phyloP scores from a whole-genome alignment of 495 filamentous ascomycete genomes.

The Chaetomidium leptoderma region DNA sequence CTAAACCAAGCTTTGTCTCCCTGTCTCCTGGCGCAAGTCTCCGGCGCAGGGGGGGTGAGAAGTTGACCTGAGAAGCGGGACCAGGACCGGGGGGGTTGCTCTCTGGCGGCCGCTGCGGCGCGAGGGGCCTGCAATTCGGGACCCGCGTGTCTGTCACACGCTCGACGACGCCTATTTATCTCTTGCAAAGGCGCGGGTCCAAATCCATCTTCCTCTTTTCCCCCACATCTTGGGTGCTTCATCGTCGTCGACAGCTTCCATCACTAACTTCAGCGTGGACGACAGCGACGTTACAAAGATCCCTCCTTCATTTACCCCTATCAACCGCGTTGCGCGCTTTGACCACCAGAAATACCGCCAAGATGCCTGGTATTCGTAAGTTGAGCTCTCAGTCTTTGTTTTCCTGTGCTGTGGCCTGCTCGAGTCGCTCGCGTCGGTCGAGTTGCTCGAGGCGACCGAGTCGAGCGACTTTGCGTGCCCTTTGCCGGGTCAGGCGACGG shows the following conservation, averaged over 20 bases:
- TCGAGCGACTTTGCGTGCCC: neutral
- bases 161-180: slow-evolving; percentile 9
- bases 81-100: neutral
- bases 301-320: neutral
- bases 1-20: neutral
- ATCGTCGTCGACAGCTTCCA: neutral
- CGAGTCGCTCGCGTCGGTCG: neutral
- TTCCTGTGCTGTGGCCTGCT: neutral
- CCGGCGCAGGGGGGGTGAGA: neutral
- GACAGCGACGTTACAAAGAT: neutral
- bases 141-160: slow-evolving; percentile 11
- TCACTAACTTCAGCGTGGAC: neutral
- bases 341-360: slow-evolving; percentile 21
- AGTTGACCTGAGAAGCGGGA: neutral
- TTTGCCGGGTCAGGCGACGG: neutral
- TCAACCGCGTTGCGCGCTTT: neutral
- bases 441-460: neutral
- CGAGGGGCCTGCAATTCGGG: slow-evolving; percentile 12
- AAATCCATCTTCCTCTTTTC: neutral
- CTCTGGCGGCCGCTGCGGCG: neutral
- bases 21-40: neutral
- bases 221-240: neutral
- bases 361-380: slow-evolving; percentile 34
- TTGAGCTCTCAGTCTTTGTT: neutral
- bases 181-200: slow-evolving; percentile 10